Base-by-base conservation (phyloP, 352 stramenopile genomes). In the Aphanomyces stellatus region DNA sequence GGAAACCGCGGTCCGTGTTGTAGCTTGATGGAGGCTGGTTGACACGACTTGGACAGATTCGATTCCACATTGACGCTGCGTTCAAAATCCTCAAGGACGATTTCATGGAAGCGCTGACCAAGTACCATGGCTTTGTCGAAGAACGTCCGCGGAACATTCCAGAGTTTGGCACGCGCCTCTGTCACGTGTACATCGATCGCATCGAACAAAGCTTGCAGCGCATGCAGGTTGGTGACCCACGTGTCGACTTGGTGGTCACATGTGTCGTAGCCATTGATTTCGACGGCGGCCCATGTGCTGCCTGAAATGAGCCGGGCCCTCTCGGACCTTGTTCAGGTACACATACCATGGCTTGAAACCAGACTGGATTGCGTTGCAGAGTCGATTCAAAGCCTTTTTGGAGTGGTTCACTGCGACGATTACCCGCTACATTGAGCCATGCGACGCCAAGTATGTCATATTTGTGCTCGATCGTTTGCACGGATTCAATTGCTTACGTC, bases 131-230 rank as follows among this genome's bases (percentile, higher is more conserved):
- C 4, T n/a, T 15, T 8, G 60, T 57, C 22, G 24, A 49, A 57
- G 43, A 37, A 19, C 35, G 22, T 48, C 60, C 51, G 11, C 69
- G 76, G 28, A 88, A 72, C 48, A 74, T 93, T 17, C 77, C 78
- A 57, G 74, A 81, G 8, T 60, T 88, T 41, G 85, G 80, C 0
- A 74, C 86, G 17, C 72, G 88, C 31, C 72, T 77, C n/a, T 80
- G 79, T 11, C 77, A 64, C 17, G 74, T 68, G 22, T 87, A 90
- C 55, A 81, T 73, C 1, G 76, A 90, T 11, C 87, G 85, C 74
- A 90, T 92, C 76, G 83, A 91, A 70, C 77, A 87, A 53, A 81
- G 89, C 27, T 62, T 94, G 41, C 78, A 76, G 17, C 83, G 90
- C 71, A 90, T 91, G 81, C 75, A 91, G 64, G 56, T 64, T 7